A percentile compares a stretch with the other conserved stretches of the same genome.
These are phyloP conservation scores for Pyrenochaeta sp. DNA, from an alignment of 2,329 filamentous ascomycete genomes.

Conservation along the genomic window DNA sequence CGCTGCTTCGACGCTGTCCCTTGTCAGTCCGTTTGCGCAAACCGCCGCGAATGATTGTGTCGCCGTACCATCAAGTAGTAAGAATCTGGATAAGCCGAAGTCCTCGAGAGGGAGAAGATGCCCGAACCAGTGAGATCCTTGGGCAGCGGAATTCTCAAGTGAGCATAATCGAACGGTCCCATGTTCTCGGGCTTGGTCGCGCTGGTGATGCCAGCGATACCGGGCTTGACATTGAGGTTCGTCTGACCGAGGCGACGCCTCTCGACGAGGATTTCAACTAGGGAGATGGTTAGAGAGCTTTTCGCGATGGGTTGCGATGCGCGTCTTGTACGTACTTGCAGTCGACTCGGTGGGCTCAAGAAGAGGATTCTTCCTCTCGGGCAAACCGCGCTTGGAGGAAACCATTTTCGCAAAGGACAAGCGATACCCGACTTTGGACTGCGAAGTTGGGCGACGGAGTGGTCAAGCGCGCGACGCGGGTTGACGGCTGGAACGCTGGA, in stretches of 20 bases:
- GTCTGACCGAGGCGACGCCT: slow-evolving; percentile 92
- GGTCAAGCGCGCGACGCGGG: slow-evolving; percentile 38
- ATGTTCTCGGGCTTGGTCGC: slow-evolving; percentile 76
- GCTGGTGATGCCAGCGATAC: slow-evolving; percentile 72
- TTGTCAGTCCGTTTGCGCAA: slow-evolving; percentile 35
- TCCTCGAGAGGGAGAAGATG: slow-evolving; percentile 79
- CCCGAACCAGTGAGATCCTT: slow-evolving; percentile 87
- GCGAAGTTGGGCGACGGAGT: too few species aligned
- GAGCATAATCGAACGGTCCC: slow-evolving; percentile 93
- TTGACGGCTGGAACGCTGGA: slow-evolving; percentile 11
- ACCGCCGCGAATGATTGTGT: slow-evolving; percentile 19
- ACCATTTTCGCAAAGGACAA: slow-evolving; percentile 38
- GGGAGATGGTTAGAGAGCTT: slow-evolving; percentile 28
- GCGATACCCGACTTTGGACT: slow-evolving; percentile 21
- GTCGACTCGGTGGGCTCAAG: slow-evolving; percentile 69
- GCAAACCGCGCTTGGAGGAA: slow-evolving; percentile 60
- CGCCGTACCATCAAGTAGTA: slow-evolving; percentile 87
- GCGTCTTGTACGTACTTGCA: slow-evolving; percentile 61
- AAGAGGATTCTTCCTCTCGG: slow-evolving; percentile 69
- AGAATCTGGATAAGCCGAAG: slow-evolving; percentile 73
- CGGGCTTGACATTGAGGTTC: slow-evolving; percentile 82
- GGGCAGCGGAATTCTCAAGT: slow-evolving; percentile 89
- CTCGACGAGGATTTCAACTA: slow-evolving; percentile 69
- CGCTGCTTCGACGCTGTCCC: slow-evolving; percentile 75
- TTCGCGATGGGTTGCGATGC: slow-evolving; percentile 30